Conservation (phyloP, 257 asterid species). For the Handroanthus guayacan region DNA sequence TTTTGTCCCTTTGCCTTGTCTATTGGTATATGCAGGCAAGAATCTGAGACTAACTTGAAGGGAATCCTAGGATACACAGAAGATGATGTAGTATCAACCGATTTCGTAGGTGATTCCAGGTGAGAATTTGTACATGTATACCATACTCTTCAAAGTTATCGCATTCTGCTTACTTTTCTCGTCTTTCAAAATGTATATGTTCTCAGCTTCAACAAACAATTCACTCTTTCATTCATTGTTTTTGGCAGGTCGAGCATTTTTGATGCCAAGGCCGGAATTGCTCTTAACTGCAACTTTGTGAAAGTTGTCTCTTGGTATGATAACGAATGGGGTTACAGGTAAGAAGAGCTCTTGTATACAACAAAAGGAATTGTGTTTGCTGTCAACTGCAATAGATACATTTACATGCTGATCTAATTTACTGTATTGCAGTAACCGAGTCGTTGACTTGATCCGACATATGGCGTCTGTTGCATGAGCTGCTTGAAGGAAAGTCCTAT, state of each 20-base stretch:
- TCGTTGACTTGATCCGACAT: conserved; percentile 63
- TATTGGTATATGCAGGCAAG: conserved; percentile 44
- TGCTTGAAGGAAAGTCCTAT: conserved; percentile 7
- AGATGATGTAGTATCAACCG: conserved; percentile 68
- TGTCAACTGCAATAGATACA: not conserved
- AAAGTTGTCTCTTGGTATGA: conserved; percentile 76
- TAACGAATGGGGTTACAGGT: conserved; percentile 83
- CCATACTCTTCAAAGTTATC: not conserved
- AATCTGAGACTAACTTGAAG: conserved; percentile 55
- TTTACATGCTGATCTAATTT: not conserved
- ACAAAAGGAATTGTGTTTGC: not conserved
- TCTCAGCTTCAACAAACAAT: not conserved
- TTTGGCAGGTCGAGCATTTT: conserved; percentile 69
- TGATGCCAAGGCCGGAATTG: conserved; percentile 75
- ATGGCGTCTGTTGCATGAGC: conserved; percentile 56
- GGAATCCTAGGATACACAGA: conserved; percentile 73
- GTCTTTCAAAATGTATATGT: not conserved
- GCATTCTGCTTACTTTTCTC: no score
- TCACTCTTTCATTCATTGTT: not conserved
- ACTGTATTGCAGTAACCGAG: conserved; percentile 56
- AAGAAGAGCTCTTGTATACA: not conserved
- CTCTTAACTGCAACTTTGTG: conserved; percentile 61
- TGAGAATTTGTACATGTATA: conserved; percentile 6
- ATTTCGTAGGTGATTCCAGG: conserved; percentile 66
- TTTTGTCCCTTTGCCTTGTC: not conserved